Evolutionary conservation across 345 rosid species (phyloP).

Genomic region (Erodium maritimum): DNA sequence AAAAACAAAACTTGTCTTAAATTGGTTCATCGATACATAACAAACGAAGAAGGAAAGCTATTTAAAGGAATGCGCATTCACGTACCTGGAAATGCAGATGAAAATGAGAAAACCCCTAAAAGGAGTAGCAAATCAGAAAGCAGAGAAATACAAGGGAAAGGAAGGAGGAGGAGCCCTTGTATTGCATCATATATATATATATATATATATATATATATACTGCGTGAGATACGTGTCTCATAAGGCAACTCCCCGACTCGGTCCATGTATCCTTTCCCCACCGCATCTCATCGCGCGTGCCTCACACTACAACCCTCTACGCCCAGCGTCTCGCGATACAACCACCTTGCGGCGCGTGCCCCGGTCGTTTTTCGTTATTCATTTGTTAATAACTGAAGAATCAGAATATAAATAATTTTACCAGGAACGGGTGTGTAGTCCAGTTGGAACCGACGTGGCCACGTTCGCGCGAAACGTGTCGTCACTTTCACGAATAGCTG

Average conservation of each 20-base stretch:
- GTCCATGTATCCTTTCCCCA: not conserved
- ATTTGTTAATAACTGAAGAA: not conserved
- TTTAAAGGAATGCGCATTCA: no score
- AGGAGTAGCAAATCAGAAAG: no score
- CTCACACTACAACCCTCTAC: not conserved
- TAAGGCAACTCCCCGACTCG: not conserved
- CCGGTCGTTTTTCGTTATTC: not conserved
- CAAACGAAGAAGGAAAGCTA: no score
- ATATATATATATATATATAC: no score
- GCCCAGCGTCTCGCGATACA: no score
- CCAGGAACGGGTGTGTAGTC: no score
- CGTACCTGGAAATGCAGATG: no score
- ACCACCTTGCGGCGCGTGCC: not conserved
- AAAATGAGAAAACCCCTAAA: no score
- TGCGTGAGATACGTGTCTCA: not conserved
- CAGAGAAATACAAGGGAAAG: not conserved
- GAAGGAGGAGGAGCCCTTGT: no score
- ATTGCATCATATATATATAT: no score
- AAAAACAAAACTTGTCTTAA: no score
- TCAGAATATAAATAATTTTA: not conserved
- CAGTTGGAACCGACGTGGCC: constrained; percentile 29
- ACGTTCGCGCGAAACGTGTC: constrained; percentile 22
- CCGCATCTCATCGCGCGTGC: not conserved
- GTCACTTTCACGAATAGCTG: constrained; percentile 30
- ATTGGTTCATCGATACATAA: no score